phyloP scores from a whole-genome alignment of 306 rosid species.

The Fragaria nilgerrensis region DNA sequence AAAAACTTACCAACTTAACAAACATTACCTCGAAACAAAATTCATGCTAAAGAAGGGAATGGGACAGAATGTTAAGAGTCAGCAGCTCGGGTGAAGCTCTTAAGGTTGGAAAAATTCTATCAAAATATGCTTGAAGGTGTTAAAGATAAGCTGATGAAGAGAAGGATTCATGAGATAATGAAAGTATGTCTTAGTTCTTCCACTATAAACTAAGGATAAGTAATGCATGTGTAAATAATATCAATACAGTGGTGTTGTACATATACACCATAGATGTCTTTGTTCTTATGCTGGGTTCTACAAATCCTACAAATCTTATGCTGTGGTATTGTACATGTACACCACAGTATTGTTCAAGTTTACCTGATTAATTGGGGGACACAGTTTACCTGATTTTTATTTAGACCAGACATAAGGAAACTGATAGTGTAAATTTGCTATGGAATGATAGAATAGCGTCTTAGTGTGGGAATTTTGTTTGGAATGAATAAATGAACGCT shows the following conservation, averaged over 20 bases:
- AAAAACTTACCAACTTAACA: too few species aligned
- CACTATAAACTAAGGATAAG: neutral
- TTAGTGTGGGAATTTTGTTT: too few species aligned
- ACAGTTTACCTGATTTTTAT: too few species aligned
- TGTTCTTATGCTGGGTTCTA: neutral
- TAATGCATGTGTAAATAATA: neutral
- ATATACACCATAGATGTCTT: neutral
- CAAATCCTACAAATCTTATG: neutral
- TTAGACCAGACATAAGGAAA: too few species aligned
- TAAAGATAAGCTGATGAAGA: slow-evolving; percentile 74
- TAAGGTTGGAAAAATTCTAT: slow-evolving; percentile 68
- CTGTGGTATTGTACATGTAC: too few species aligned
- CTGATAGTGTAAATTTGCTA: too few species aligned
- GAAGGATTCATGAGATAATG: slow-evolving; percentile 66
- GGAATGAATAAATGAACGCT: too few species aligned
- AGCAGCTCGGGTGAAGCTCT: slow-evolving; percentile 55
- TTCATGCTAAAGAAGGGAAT: too few species aligned
- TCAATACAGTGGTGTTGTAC: neutral
- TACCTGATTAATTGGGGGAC: too few species aligned
- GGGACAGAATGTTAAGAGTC: slow-evolving; percentile 82
- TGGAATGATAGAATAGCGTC: too few species aligned
- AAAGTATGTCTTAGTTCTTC: slow-evolving; percentile 61
- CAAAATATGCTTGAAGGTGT: slow-evolving; percentile 61
- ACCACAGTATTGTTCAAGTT: too few species aligned
- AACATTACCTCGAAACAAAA: too few species aligned